Base-by-base conservation (phyloP, 805 yeast species). In the Candida boidinii region DNA sequence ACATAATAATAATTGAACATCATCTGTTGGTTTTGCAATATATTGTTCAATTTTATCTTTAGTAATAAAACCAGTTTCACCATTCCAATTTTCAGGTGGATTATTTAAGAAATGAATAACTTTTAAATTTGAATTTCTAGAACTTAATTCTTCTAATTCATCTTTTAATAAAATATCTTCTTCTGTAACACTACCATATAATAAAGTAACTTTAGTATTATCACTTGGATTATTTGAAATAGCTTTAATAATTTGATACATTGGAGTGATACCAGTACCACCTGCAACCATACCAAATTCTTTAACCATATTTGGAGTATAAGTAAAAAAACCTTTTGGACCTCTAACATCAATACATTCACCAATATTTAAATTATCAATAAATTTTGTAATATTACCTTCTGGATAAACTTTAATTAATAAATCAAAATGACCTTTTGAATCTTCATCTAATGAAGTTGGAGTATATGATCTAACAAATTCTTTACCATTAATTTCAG, bases 251-350 rank as follows among this genome's bases (percentile, higher is more conserved):
- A 87, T 79, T 65, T 87, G 96, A 60, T 76, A 85, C 96, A 87
- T 87, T 54, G 96, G 96, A 7, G 96, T 81, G 49, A 87, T 81
- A 56, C 96, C 96, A 24, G 96, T 85, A 51, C 96, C 97, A 45
- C 96, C 96, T 26, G 95, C 94, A 44, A 90, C 77, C 96, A 88
- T 88, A 34, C 81, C 86, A 38, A 88, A 68, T 39, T 71, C 68
- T 37, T 68, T 63, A 36, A 73, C 77, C 77, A 80, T 76, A 60
- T 83, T 84, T 45, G 94, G 86, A 33, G 74, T 66, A 62, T 88
- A 88, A 40, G 76, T 70, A 67, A 83, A 86, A 49, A 75, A 75
- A 7, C 97, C 96, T 61, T 83, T 84, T 47, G 97, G 97, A 19
- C 97, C 95, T 53, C 82, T 73, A 37, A 86, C 80, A 31, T 72